Percentiles rank a stretch among this genome's conserved stretches.
Evolutionary conservation across 805 yeast genomes (phyloP).

Genomic region (Candida railenensis): DNA sequence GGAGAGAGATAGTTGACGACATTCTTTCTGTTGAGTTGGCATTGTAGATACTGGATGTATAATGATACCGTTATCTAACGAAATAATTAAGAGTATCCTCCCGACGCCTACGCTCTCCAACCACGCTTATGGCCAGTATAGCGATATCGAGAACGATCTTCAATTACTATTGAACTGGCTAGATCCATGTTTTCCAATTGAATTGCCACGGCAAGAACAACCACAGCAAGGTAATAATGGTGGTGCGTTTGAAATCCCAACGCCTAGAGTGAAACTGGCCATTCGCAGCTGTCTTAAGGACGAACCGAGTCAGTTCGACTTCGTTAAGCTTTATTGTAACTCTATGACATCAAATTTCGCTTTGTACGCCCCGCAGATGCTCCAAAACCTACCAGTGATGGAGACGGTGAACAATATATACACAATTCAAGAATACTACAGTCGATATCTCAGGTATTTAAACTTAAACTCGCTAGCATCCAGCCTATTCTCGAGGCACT

Average conservation of each 20-base stretch:
- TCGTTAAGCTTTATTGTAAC: constrained; percentile 31
- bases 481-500: constrained; percentile 25
- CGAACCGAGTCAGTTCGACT: constrained; percentile 29
- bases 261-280: constrained; percentile 35
- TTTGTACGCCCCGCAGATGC: constrained; percentile 8
- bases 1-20: too few species aligned
- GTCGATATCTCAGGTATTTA: constrained; percentile 19
- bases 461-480: constrained; percentile 18
- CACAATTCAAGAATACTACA: constrained; percentile 21
- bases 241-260: constrained; percentile 19
- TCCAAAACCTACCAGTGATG: constrained; percentile 4
- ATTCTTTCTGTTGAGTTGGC: too few species aligned
- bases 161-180: constrained; percentile 32
- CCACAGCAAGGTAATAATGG: background rate
- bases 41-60: too few species aligned
- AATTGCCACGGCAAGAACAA: background rate
- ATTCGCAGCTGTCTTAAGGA: constrained; percentile 36
- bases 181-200: constrained; percentile 24
- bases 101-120: constrained; percentile 13
- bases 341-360: constrained; percentile 25
- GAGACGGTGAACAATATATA: constrained; percentile 17
- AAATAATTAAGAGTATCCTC: constrained; percentile 12
- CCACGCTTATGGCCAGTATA: constrained; percentile 6
- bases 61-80: constrained; percentile 8
- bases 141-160: constrained; percentile 35